Conservation (phyloP, 2,329 filamentous ascomycete genomes). For the Teratosphaeria viscida region DNA sequence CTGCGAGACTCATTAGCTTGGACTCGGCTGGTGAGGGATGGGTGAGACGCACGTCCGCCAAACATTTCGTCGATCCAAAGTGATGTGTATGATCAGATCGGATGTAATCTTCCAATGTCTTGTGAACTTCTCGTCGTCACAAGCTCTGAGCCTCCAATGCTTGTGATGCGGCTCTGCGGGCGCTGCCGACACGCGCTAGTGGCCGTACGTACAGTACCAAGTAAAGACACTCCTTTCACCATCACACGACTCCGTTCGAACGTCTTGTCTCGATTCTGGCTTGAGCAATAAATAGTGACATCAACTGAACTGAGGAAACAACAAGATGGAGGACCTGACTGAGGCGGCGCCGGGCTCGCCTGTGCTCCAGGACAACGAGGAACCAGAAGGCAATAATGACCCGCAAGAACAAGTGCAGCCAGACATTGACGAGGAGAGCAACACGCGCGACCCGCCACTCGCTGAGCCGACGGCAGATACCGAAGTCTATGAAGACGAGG, state of each 20-base stretch:
- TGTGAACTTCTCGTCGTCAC: neutral
- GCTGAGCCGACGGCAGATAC: constrained; percentile 35
- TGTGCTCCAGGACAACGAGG: constrained; percentile 29
- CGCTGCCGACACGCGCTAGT: neutral
- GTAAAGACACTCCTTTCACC: neutral
- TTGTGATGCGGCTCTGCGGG: neutral
- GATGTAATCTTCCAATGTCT: neutral
- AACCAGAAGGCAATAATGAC: constrained; percentile 39
- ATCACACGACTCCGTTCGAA: neutral
- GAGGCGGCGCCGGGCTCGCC: constrained; percentile 26
- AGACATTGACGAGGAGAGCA: constrained; percentile 39
- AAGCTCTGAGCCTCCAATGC: neutral
- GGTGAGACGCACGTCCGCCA: constrained; percentile 15
- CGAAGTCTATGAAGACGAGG: constrained; percentile 32
- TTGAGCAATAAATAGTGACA: neutral
- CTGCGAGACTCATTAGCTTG: constrained; percentile 29
- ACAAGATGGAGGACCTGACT: constrained; percentile 33
- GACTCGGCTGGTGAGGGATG: neutral
- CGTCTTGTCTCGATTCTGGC: neutral
- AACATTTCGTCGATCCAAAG: constrained; percentile 12
- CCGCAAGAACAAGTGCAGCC: constrained; percentile 35
- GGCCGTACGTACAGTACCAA: neutral
- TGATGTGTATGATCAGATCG: neutral
- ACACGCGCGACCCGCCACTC: constrained; percentile 25
- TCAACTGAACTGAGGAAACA: neutral